Evolutionary conservation across 2,329 filamentous ascomycete genomes (phyloP), one percentile per base, ranked within the genome.

Genomic region (Fusarium nisikadoi): DNA sequence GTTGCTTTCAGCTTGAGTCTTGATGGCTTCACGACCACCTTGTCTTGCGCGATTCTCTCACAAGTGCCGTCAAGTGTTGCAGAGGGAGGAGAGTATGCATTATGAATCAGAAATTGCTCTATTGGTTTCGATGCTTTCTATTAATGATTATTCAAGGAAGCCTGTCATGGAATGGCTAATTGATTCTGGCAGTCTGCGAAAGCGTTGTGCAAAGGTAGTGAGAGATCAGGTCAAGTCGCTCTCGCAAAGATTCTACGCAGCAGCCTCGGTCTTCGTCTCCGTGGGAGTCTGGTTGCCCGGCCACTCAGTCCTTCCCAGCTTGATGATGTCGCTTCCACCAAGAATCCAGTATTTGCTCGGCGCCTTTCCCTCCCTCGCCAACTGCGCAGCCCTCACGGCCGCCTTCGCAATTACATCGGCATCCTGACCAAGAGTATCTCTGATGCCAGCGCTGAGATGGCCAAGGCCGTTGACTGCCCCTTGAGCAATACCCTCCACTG

Each of bases 351-450:
- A 88, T 84, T 86, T 89, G 80, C 78, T 84, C 60, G 85, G 86
- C n/a, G 86, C 88, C 81, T 87, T 88, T 64, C 88, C 89, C 80
- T 88, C 84, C 67, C 84, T 84, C 2, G 88, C 90, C 56, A 91
- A 79, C 72, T 88, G 77, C 13, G 85, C 87, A 3, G 91, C 92
- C 55, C 83, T 83, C 5, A 93, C 88, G 6, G 91, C 91, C 17
- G 92, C 92, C 70, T 86, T 86, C 6, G 85, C 92, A 81, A 97
- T 94, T 38, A 92, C 88, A 62, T 91, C 87, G 9, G 89, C 90
- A 56, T 96, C 93, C 83, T 96, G 93, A 4, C 90, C 93, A 81
- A 93, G 86, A 11, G 80, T 82, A 77, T 97, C 90, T 82, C 90
- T 90, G 69, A 90, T 46, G 1, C 84, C 86, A 62, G 83, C 79